Evolutionary conservation across 2,329 filamentous ascomycete species (phyloP).

Genomic region (Chaetothyriales sp.): DNA sequence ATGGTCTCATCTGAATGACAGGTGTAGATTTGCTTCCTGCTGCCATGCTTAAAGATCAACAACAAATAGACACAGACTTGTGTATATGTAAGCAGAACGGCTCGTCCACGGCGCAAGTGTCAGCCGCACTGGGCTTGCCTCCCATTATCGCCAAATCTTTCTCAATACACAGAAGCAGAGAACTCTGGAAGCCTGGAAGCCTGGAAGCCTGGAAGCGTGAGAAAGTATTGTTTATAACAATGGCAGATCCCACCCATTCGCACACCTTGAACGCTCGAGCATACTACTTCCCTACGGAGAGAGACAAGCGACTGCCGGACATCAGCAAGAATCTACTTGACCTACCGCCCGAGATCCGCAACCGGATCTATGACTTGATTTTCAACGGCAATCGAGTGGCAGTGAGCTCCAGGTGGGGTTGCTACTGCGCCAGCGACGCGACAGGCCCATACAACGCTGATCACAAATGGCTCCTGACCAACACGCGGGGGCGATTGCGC

Average conservation of each 20-base stretch:
- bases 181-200: too few relatives aligned
- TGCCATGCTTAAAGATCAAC: too few relatives aligned
- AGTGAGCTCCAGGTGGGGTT: constrained; percentile 4
- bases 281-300: constrained; percentile 3
- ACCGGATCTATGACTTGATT: constrained; percentile 4
- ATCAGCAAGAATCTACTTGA: constrained; percentile 1
- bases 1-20: too few relatives aligned
- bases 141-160: too few relatives aligned
- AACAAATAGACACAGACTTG: too few relatives aligned
- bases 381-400: constrained; percentile 8
- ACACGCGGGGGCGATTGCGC: not conserved
- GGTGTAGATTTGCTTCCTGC: too few relatives aligned
- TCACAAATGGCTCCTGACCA: constrained; percentile 6
- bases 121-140: too few relatives aligned
- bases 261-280: constrained; percentile 7
- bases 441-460: constrained; percentile 7
- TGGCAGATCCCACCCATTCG: constrained; percentile 3
- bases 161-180: too few relatives aligned
- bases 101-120: too few relatives aligned
- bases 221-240: too few relatives aligned
- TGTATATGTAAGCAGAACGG: too few relatives aligned
- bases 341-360: constrained; percentile 7
- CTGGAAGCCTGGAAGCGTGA: too few relatives aligned
- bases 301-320: constrained; percentile 1
- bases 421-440: constrained; percentile 4